Percentiles rank a stretch among this genome's conserved stretches.
phyloP scores from a whole-genome alignment of 1,139 yeast species.

The Saccharomyces pastorianus region DNA sequence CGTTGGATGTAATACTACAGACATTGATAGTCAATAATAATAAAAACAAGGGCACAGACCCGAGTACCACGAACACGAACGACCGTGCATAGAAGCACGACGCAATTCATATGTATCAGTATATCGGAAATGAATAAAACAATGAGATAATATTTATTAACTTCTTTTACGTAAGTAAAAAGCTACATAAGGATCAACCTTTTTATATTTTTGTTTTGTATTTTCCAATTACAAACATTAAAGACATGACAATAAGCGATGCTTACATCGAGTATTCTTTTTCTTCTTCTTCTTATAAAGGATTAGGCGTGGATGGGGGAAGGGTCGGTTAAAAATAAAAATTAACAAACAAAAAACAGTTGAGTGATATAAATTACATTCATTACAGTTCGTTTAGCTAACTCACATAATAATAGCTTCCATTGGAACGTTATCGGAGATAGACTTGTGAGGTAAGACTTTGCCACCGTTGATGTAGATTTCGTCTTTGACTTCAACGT shows the following conservation, averaged over 20 bases:
- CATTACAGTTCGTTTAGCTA: not conserved
- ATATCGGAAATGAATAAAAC: not conserved
- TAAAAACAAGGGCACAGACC: not conserved
- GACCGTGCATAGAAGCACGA: not conserved
- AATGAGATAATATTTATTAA: not conserved
- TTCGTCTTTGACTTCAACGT: slow-evolving; percentile 96
- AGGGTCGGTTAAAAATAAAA: not conserved
- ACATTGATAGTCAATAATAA: slow-evolving; percentile 17
- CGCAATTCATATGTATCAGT: not conserved
- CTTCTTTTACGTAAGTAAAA: not conserved
- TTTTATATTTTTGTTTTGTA: not conserved
- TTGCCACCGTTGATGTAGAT: slow-evolving; percentile 98
- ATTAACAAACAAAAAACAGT: not conserved
- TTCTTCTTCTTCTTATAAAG: not conserved
- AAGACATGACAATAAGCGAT: not conserved
- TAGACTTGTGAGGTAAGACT: slow-evolving; percentile 96
- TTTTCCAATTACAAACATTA: not conserved
- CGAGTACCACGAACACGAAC: not conserved
- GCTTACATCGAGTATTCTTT: not conserved
- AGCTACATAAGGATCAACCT: slow-evolving; percentile 1
- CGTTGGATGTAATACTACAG: slow-evolving; percentile 28
- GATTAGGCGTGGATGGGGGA: too few species aligned
- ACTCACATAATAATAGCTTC: slow-evolving; percentile 91
- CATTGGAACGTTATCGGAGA: slow-evolving; percentile 91
- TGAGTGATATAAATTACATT: not conserved